These are phyloP conservation scores for Rhodotorula sp. DNA, from an alignment of 1,284 basidiomycete species.

Conservation along the genomic window DNA sequence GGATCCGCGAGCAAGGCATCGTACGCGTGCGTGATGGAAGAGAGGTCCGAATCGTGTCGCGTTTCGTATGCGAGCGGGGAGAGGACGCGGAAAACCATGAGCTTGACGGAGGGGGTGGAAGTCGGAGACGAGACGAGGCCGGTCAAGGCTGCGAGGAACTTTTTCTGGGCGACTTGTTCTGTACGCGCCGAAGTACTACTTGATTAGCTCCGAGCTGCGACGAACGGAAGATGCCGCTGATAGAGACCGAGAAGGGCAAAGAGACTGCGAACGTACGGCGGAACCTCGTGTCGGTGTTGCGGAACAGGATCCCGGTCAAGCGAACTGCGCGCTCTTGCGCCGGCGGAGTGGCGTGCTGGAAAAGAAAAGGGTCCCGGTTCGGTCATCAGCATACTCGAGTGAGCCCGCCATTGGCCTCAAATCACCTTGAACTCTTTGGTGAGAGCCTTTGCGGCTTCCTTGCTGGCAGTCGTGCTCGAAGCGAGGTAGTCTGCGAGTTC, in stretches of 20 bases:
- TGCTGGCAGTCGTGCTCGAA: conserved; percentile 3
- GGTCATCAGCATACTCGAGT: neutral
- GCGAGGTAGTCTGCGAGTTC: conserved; percentile 25
- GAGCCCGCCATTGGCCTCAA: too few relatives aligned
- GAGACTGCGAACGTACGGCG: conserved; percentile 26
- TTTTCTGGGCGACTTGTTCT: conserved; percentile 41
- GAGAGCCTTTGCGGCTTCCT: conserved; percentile 31
- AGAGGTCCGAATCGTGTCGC: conserved; percentile 32
- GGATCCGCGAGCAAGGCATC: conserved; percentile 30
- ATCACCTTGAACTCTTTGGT: conserved; percentile 38
- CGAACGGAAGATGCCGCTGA: neutral
- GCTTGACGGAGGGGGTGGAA: conserved; percentile 32
- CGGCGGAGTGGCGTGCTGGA: conserved; percentile 34
- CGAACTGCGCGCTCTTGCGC: conserved; percentile 39
- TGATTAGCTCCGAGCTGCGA: too few relatives aligned
- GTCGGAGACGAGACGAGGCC: conserved; percentile 28
- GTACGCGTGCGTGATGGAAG: conserved; percentile 31
- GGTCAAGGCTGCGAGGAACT: conserved; percentile 38
- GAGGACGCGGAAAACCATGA: conserved; percentile 38
- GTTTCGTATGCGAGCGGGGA: conserved; percentile 38
- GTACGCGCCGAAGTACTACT: neutral
- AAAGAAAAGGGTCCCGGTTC: neutral
- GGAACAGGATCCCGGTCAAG: conserved; percentile 34
- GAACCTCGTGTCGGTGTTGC: conserved; percentile 39
- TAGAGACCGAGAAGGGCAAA: neutral